Conservation (phyloP, 768 basidiomycete genomes). For the Exsudoporus frostii region DNA sequence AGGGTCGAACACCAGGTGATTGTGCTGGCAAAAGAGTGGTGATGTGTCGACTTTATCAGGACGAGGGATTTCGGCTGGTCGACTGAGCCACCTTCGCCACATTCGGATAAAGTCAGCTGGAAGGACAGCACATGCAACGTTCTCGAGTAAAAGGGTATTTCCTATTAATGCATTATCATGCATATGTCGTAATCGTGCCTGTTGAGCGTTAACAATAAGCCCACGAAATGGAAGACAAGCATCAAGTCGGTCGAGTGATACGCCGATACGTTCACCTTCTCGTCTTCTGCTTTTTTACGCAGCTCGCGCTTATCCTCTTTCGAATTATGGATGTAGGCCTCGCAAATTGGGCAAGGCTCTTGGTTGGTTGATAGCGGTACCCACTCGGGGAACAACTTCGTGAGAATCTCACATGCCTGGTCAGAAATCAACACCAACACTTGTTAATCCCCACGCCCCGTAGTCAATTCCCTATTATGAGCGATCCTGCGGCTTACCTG, state of each 20-base stretch:
- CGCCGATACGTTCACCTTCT: conserved; percentile 53
- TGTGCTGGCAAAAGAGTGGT: conserved; percentile 66
- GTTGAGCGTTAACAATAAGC: conserved; percentile 12
- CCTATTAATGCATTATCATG: conserved; percentile 51
- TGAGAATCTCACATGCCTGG: conserved; percentile 58
- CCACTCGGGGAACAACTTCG: conserved; percentile 64
- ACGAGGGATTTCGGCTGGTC: conserved; percentile 51
- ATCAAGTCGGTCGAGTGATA: background rate
- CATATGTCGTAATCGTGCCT: conserved; percentile 67
- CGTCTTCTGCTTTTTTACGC: conserved; percentile 69
- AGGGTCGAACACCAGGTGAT: conserved; percentile 61
- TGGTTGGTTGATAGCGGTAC: conserved; percentile 46
- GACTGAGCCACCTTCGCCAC: conserved; percentile 70
- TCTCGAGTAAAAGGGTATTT: conserved; percentile 43
- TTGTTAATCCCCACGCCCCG: conserved; percentile 17
- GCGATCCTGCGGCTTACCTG: conserved; percentile 40
- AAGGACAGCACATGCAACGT: conserved; percentile 54
- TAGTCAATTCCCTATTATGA: conserved; percentile 9
- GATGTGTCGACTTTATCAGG: conserved; percentile 64
- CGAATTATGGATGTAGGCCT: conserved; percentile 48
- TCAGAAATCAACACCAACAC: conserved; percentile 8
- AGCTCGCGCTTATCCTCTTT: conserved; percentile 60
- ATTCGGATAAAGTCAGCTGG: conserved; percentile 57
- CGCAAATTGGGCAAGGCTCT: conserved; percentile 64
- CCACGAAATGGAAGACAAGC: conserved; percentile 14